Percentiles rank a stretch among this genome's conserved stretches.
phyloP scores from a whole-genome alignment of 768 basidiomycete genomes.

The Gloeophyllum trabeum region DNA sequence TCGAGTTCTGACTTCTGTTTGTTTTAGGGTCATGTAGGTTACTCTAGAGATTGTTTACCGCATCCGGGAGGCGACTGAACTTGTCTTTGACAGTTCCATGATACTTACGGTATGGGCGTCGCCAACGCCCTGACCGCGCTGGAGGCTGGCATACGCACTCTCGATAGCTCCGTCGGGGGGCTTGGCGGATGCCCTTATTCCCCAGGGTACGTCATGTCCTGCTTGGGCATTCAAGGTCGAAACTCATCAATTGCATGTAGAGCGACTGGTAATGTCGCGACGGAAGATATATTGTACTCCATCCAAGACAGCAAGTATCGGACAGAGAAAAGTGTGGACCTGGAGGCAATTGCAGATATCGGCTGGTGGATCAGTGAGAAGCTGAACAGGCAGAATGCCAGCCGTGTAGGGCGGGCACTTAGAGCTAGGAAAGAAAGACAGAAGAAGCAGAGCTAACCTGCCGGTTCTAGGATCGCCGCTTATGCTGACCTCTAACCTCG shows the following conservation, averaged over 20 bases:
- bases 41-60: too few species aligned
- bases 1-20: not conserved
- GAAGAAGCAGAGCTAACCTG: too few species aligned
- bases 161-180: slow-evolving; percentile 80
- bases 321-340: slow-evolving; percentile 43
- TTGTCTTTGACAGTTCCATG: slow-evolving; percentile 54
- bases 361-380: slow-evolving; percentile 75
- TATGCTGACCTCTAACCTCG: too few species aligned
- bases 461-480: too few species aligned
- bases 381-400: slow-evolving; percentile 58
- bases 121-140: slow-evolving; percentile 68
- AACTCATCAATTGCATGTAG: not conserved
- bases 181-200: slow-evolving; percentile 95
- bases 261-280: slow-evolving; percentile 90
- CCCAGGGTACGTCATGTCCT: slow-evolving; percentile 37
- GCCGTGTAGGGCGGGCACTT: slow-evolving; percentile 67
- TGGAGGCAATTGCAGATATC: slow-evolving; percentile 60
- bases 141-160: slow-evolving; percentile 62
- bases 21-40: slow-evolving; percentile 1
- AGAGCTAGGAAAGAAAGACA: slow-evolving; percentile 36
- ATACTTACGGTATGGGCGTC: slow-evolving; percentile 79
- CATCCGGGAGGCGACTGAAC: not conserved
- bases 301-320: slow-evolving; percentile 51
- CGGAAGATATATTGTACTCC: slow-evolving; percentile 85
- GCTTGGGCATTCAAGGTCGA: not conserved